Base-by-base conservation (phyloP, 805 yeast genomes). In the Wickerhamiella musiphila region DNA sequence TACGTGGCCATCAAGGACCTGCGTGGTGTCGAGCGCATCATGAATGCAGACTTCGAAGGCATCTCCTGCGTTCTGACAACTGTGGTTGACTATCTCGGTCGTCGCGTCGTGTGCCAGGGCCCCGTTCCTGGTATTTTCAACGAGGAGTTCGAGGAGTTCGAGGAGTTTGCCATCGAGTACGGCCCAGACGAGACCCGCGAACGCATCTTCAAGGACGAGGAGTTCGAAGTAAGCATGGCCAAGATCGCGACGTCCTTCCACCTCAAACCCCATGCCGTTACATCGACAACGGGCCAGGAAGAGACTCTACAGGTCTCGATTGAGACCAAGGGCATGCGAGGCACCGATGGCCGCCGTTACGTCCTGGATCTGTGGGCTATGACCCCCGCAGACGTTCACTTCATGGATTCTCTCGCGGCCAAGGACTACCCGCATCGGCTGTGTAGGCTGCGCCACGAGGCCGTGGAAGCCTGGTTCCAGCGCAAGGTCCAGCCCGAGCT, bases 71-170 rank as follows among this genome's bases (percentile, higher is more conserved):
- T 86, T 37, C 68, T 79, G 45, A 78, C 95, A 4, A 66, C 84
- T n/a, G 65, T 83, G 36, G 79, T 86, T 35, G 96, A 86, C 54
- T 86, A 70, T 57, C 72, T 78, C 48, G 98, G 96, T 39, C 75
- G 71, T 46, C 69, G 96, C 53, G 62, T 86, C 23, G 66, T 86
- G 23, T 81, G 93, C 52, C 96, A 86, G 59, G 79, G 94, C 10
- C 94, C 94, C 9, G 93, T 86, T 27, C 98, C 98, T 11, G 96
- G 96, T 37, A 70, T 78, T 35, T 74, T 78, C 53, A 60, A 68
- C 34, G 54, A 54, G 36, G 44, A 54, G 6, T 56, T 58, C 46
- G 44, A 44, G 36, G 55, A 54, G 37, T 44, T 54, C 7, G 56
- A 58, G 46, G 36, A 33, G 21, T 54, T 62, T 35, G 69, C 66